A percentile compares a stretch with the other conserved stretches of the same genome.
These are phyloP conservation scores for Brassica juncea DNA, from an alignment of 345 rosid species.

Conservation along the genomic window DNA sequence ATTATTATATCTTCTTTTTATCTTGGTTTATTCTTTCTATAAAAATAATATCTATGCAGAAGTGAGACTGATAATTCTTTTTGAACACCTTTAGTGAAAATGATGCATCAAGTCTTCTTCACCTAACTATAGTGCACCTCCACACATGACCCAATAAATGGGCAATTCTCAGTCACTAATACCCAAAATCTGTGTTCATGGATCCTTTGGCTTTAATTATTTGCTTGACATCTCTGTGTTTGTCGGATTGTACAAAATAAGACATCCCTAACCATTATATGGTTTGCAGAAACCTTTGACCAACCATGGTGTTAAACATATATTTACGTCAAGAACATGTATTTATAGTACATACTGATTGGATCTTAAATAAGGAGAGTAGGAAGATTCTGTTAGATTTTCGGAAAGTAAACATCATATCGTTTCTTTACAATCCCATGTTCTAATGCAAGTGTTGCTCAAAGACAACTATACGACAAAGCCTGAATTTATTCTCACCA, in stretches of 20 bases:
- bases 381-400: background rate
- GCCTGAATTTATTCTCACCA: constrained; percentile 24
- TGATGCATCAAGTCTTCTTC: constrained; percentile 41
- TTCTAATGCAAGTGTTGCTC: constrained; percentile 12
- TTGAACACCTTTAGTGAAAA: constrained; percentile 47
- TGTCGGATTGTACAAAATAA: background rate
- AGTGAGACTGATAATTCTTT: constrained; percentile 44
- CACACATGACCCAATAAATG: constrained; percentile 34
- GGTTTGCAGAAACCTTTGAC: background rate
- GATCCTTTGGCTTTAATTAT: background rate
- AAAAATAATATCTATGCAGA: constrained; percentile 33
- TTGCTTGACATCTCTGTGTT: background rate
- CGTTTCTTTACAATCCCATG: constrained; percentile 26
- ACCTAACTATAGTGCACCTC: constrained; percentile 25
- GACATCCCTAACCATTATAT: background rate
- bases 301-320: background rate
- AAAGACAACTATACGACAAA: constrained; percentile 57
- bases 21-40: constrained; percentile 33
- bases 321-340: background rate
- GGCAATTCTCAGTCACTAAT: constrained; percentile 22
- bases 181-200: constrained; percentile 24
- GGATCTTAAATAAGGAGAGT: background rate
- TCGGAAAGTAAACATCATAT: constrained; percentile 4
- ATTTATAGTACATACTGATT: background rate
- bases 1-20: constrained; percentile 34